These are phyloP conservation scores for Phaeophleospora eucalypticola DNA, from an alignment of 2,329 filamentous ascomycete genomes.

Conservation along the genomic window DNA sequence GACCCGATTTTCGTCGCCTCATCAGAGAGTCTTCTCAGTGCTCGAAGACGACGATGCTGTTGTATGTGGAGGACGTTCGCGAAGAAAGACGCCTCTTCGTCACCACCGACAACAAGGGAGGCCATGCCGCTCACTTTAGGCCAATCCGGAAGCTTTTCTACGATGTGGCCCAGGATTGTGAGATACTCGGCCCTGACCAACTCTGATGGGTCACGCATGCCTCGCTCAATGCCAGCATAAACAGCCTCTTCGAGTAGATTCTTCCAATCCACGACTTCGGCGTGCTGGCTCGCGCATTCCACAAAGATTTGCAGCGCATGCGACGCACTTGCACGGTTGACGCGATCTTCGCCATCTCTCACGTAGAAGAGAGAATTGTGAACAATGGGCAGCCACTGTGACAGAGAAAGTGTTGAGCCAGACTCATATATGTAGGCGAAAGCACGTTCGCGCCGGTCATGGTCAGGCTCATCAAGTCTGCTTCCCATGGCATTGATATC, in stretches of 20 bases:
- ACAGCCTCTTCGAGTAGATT: slow-evolving; percentile 61
- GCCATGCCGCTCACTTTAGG: slow-evolving; percentile 68
- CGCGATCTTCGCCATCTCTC: slow-evolving; percentile 80
- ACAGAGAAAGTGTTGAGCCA: slow-evolving; percentile 59
- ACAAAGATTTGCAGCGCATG: slow-evolving; percentile 76
- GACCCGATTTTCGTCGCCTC: slow-evolving; percentile 67
- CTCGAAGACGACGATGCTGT: slow-evolving; percentile 77
- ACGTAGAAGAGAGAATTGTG: slow-evolving; percentile 89
- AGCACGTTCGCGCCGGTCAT: slow-evolving; percentile 72
- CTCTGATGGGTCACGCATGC: slow-evolving; percentile 70
- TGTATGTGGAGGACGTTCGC: slow-evolving; percentile 88
- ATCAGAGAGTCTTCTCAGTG: slow-evolving; percentile 69
- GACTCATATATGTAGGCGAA: slow-evolving; percentile 68
- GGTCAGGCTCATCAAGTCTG: slow-evolving; percentile 81
- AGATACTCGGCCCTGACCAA: slow-evolving; percentile 80
- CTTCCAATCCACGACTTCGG: slow-evolving; percentile 48
- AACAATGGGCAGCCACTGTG: slow-evolving; percentile 82
- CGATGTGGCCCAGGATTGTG: slow-evolving; percentile 71
- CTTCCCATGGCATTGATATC: slow-evolving; percentile 76
- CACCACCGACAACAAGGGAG: slow-evolving; percentile 63
- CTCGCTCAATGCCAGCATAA: slow-evolving; percentile 70
- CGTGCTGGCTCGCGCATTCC: slow-evolving; percentile 51
- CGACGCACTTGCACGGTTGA: slow-evolving; percentile 77
- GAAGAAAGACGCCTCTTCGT: slow-evolving; percentile 85
- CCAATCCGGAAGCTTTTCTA: slow-evolving; percentile 68